Evolutionary conservation across 805 yeast genomes (phyloP), one percentile per base, ranked within the genome.

Genomic region (Blastobotrys mokoenaii): DNA sequence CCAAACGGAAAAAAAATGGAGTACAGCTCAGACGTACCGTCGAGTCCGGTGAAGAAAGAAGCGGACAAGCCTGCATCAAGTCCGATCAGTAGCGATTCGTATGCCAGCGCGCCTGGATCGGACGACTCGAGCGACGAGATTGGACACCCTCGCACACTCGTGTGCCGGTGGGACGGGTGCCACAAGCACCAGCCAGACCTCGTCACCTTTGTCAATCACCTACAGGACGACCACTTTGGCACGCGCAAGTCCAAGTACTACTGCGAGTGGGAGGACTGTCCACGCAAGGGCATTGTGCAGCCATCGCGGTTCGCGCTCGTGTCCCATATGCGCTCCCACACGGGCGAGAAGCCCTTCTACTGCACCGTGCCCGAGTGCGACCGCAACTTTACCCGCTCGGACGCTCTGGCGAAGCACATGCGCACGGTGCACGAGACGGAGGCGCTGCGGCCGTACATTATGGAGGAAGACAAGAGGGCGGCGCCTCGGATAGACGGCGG

Each of bases 331-430:
- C 60, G 85, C 45, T 69, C 76, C 1, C 90, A 83, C 58, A 76
- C 83, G 0, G 80, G 82, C 1, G 84, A 81, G 53, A 72, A 72
- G 53, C 85, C 85, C 31, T 79, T 73, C 52, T 73, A 68, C 53
- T 83, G 90, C 59, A 69, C 74, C 1, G 65, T 80, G 11, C 84
- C 84, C 1, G 84, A 80, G 51, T 83, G 90, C 60, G 73, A 71
- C 42, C 70, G 74, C 49, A 71, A 71, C 38, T 81, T 80, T 55
- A 71, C 77, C 0, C 60, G 82, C 44, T 67, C 79, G 0, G 84
- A 78, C 50, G 84, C 82, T 1, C 67, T 84, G 49, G 72, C 79
- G 15, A 74, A 77, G 51, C 90, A 84, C 60, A 67, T 81, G 46
- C 70, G 76, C 37, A 71, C 78, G 0, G 79, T 72, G 1, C 89